phyloP scores from a whole-genome alignment of 345 rosid genomes.

The Erodium maritimum region DNA sequence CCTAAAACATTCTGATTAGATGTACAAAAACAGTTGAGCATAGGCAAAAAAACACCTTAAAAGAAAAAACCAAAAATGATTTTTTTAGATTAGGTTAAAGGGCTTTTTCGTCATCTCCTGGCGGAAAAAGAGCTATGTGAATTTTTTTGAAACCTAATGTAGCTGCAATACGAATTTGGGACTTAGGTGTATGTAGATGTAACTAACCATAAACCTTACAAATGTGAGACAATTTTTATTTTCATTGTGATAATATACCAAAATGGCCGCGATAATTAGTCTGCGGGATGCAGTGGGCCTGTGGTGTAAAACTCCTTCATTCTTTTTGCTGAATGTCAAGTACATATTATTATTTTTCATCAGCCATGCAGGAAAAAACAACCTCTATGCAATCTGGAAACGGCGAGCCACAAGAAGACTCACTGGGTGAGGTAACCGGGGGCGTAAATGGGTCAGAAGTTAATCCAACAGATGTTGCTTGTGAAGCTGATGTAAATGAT shows the following conservation, averaged over 20 bases:
- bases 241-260: neutral
- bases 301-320: too few relatives aligned
- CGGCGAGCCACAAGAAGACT: constrained; percentile 18
- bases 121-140: too few relatives aligned
- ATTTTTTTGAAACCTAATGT: too few relatives aligned
- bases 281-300: neutral
- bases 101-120: too few relatives aligned
- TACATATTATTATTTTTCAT: neutral
- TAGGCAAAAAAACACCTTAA: too few relatives aligned
- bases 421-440: constrained; percentile 24
- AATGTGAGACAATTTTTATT: neutral
- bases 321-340: neutral
- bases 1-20: too few relatives aligned
- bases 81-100: too few relatives aligned
- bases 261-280: neutral
- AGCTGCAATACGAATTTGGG: too few relatives aligned
- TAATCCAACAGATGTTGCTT: constrained; percentile 21
- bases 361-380: constrained; percentile 8
- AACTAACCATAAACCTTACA: neutral
- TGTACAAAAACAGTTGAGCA: too few relatives aligned
- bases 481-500: constrained; percentile 29
- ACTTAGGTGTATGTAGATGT: too few relatives aligned
- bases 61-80: too few relatives aligned
- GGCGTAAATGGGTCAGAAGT: constrained; percentile 18
- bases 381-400: constrained; percentile 10